These are phyloP conservation scores for Aspergillus novoparasiticus DNA, from an alignment of 2,329 filamentous ascomycete species.

Conservation along the genomic window DNA sequence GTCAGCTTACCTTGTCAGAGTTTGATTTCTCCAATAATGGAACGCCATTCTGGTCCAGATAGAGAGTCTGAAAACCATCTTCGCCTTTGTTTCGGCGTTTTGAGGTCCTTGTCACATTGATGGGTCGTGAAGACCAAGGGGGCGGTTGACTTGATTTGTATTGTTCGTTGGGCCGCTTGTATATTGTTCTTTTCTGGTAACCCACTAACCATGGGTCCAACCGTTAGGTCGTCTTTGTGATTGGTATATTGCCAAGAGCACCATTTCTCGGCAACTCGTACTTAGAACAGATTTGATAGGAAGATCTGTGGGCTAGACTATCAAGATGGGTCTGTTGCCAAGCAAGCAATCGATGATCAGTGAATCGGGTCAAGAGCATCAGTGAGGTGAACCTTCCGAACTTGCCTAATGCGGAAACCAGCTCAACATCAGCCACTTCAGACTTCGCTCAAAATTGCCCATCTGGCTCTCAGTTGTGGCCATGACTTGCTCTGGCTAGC, in stretches of 20 bases:
- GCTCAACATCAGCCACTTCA: neutral
- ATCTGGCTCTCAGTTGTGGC: neutral
- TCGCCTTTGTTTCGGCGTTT: neutral
- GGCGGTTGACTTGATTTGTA: neutral
- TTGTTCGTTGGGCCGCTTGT: neutral
- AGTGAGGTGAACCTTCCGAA: neutral
- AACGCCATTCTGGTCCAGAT: too few relatives aligned
- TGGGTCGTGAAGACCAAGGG: neutral
- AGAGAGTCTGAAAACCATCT: neutral
- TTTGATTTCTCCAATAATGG: too few relatives aligned
- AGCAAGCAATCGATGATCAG: neutral
- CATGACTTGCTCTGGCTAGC: neutral
- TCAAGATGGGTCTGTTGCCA: neutral
- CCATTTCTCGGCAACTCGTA: neutral
- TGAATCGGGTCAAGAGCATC: neutral
- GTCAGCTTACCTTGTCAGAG: too few relatives aligned
- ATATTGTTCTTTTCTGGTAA: neutral
- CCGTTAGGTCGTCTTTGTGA: neutral
- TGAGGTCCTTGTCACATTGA: neutral
- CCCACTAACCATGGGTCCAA: neutral
- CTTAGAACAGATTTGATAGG: neutral
- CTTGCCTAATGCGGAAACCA: constrained; percentile 2
- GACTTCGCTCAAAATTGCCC: neutral
- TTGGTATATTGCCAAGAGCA: neutral
- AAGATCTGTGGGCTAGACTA: neutral